Conservation (phyloP, 352 stramenopile genomes). For the Halophytophthora polymorphica region DNA sequence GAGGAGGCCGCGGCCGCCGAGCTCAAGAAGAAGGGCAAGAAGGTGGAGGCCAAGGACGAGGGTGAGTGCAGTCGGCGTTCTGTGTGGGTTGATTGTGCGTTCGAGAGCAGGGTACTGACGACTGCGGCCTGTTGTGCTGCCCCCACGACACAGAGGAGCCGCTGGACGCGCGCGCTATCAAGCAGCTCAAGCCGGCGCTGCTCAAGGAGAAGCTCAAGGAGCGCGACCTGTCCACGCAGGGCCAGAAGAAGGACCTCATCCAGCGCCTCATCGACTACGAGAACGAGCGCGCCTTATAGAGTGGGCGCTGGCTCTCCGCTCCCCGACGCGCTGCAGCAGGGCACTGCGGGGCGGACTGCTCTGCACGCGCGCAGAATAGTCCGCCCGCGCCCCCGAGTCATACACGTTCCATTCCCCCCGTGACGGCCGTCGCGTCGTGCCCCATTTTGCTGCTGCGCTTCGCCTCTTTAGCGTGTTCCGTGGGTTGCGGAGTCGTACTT, state of each 20-base stretch:
- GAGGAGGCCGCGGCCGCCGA: slow-evolving; percentile 67
- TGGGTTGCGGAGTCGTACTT: too few species aligned
- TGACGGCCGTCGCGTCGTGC: too few species aligned
- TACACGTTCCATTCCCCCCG: too few species aligned
- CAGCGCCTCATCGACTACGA: slow-evolving; percentile 88
- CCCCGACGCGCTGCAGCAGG: slow-evolving; percentile 1
- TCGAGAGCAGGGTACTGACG: background rate
- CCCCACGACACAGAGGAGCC: slow-evolving; percentile 47
- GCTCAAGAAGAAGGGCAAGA: slow-evolving; percentile 61
- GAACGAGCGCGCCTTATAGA: slow-evolving; percentile 82
- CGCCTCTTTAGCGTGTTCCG: too few species aligned
- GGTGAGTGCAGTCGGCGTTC: slow-evolving; percentile 28
- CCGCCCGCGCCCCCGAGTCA: too few species aligned
- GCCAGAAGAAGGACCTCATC: slow-evolving; percentile 88
- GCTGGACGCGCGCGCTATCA: slow-evolving; percentile 80
- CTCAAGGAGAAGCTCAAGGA: slow-evolving; percentile 90
- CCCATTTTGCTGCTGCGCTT: too few species aligned
- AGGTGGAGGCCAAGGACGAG: slow-evolving; percentile 52
- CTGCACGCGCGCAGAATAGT: too few species aligned
- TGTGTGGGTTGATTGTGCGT: background rate
- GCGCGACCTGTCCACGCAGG: slow-evolving; percentile 76
- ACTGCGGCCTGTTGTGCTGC: background rate
- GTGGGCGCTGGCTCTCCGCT: slow-evolving; percentile 4
- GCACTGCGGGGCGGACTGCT: background rate
- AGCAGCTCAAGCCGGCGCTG: slow-evolving; percentile 81